Conservation (phyloP, 1,284 basidiomycete species). For the Amylostereum areolatum region DNA sequence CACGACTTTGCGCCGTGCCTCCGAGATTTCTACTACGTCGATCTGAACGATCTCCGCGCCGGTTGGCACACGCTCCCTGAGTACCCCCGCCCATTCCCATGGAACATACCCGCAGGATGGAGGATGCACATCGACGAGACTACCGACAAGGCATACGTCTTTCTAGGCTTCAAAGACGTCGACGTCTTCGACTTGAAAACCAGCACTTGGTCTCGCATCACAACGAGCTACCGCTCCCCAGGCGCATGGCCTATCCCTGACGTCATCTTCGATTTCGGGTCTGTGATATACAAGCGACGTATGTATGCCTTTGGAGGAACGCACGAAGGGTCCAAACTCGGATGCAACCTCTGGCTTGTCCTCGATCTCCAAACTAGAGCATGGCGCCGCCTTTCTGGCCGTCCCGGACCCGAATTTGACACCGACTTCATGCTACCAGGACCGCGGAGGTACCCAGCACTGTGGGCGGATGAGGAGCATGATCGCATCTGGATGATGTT, state of each 20-base stretch:
- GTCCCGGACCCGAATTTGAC: slow-evolving; percentile 3
- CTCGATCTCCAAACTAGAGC: slow-evolving; percentile 17
- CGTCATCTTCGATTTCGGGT: slow-evolving; percentile 21
- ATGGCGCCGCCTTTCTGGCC: slow-evolving; percentile 18
- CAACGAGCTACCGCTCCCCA: slow-evolving; percentile 17
- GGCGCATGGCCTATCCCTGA: slow-evolving; percentile 17
- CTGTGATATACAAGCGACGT: slow-evolving; percentile 19
- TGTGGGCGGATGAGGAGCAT: slow-evolving; percentile 24
- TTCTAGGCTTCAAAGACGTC: slow-evolving; percentile 19
- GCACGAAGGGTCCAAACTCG: slow-evolving; percentile 10
- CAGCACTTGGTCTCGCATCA: slow-evolving; percentile 23
- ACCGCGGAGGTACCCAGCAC: slow-evolving; percentile 23
- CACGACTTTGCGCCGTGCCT: slow-evolving; percentile 20
- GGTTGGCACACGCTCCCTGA: slow-evolving; percentile 25
- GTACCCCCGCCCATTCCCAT: slow-evolving; percentile 20
- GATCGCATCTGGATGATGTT: slow-evolving; percentile 29
- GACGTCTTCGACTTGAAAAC: slow-evolving; percentile 28
- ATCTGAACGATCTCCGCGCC: slow-evolving; percentile 21
- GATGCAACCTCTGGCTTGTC: slow-evolving; percentile 18
- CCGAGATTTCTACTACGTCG: slow-evolving; percentile 27
- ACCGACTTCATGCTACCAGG: slow-evolving; percentile 18
- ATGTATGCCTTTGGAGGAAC: slow-evolving; percentile 23
- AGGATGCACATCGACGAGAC: slow-evolving; percentile 20
- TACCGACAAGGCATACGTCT: slow-evolving; percentile 26
- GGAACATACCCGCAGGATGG: slow-evolving; percentile 11